Evolutionary conservation across 2,329 filamentous ascomycete species (phyloP).

Genomic region (Cercospora citrullina): DNA sequence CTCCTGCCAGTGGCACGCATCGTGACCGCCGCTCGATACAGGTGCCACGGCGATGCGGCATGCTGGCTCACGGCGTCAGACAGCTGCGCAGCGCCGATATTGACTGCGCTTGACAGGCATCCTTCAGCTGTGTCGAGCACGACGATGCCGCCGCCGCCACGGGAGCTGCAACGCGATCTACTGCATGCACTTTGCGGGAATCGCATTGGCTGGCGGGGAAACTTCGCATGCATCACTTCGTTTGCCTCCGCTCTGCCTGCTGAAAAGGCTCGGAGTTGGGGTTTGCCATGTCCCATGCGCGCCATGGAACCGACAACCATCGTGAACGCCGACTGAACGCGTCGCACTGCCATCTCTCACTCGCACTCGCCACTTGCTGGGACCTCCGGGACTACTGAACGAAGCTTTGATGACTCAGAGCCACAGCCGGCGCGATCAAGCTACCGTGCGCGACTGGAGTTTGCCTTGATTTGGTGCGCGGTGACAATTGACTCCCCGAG

Average conservation of each 20-base stretch:
- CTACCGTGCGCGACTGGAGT: not conserved
- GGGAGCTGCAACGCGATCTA: slow-evolving; percentile 1
- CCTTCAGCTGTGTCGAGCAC: not conserved
- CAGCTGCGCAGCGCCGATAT: not conserved
- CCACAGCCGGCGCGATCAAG: not conserved
- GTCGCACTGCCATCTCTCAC: not conserved
- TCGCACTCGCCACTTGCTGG: not conserved
- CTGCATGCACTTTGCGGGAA: not conserved
- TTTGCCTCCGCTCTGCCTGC: not conserved
- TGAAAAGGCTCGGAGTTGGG: not conserved
- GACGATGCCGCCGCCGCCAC: not conserved
- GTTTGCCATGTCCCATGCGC: not conserved
- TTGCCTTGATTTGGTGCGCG: not conserved
- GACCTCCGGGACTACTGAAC: not conserved
- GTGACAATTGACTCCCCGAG: not conserved
- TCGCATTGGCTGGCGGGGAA: slow-evolving; percentile 1
- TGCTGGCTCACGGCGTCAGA: not conserved
- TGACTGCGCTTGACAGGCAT: not conserved
- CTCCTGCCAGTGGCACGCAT: not conserved
- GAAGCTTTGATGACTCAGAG: not conserved
- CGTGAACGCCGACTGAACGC: not conserved
- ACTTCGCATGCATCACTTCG: not conserved
- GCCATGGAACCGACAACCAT: not conserved
- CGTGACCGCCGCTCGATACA: not conserved
- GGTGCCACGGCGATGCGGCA: not conserved